phyloP scores from a whole-genome alignment of 768 basidiomycete genomes.

The Lactarius evosmus region DNA sequence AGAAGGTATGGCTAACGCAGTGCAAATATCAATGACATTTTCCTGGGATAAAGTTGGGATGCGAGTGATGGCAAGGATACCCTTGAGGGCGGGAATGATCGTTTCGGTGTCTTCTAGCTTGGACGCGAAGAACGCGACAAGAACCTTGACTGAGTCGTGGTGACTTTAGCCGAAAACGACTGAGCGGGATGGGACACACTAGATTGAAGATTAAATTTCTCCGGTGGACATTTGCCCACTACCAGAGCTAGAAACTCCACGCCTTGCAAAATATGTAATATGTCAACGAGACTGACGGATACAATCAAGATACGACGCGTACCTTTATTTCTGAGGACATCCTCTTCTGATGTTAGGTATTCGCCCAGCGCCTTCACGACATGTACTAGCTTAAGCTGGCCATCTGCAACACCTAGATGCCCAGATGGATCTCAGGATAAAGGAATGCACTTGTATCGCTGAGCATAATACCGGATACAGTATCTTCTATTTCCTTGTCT shows the following conservation, averaged over 20 bases:
- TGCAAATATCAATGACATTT: constrained; percentile 59
- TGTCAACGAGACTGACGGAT: not conserved
- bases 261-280: constrained; percentile 46
- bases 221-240: constrained; percentile 55
- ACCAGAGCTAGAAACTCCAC: constrained; percentile 79
- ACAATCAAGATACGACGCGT: not conserved
- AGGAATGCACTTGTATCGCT: not conserved
- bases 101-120: constrained; percentile 87
- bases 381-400: constrained; percentile 59
- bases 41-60: constrained; percentile 59
- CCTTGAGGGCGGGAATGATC: constrained; percentile 76
- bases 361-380: constrained; percentile 86
- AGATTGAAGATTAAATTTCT: constrained; percentile 73
- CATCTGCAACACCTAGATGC: constrained; percentile 49
- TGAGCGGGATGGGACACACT: constrained; percentile 46
- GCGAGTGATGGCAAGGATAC: constrained; percentile 62
- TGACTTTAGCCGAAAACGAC: not conserved
- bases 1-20: constrained; percentile 50
- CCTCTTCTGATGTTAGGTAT: constrained; percentile 85
- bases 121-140: constrained; percentile 77
- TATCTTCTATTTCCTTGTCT: constrained; percentile 32
- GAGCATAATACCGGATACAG: constrained; percentile 29
- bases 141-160: constrained; percentile 64
- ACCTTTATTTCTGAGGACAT: constrained; percentile 78
- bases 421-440: constrained; percentile 20